A percentile compares a stretch with the other conserved stretches of the same genome.
These are phyloP conservation scores for Chimonanthus salicifolius DNA, from an alignment of 164 flowering plant genomes.

Conservation along the genomic window DNA sequence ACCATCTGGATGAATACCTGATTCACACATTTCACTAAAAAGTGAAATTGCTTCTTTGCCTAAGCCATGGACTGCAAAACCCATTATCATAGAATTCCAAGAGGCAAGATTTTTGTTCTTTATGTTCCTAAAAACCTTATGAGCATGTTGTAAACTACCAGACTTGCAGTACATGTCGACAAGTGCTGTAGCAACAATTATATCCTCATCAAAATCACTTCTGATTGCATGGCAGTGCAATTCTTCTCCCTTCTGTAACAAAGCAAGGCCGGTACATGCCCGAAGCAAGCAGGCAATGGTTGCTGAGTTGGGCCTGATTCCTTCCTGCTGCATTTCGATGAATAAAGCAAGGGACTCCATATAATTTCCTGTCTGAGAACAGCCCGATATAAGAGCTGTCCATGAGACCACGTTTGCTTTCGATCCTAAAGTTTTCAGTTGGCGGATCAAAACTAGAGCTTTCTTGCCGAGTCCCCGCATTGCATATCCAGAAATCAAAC, in stretches of 20 bases:
- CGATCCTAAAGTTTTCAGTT: slow-evolving; percentile 36
- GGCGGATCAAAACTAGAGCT: slow-evolving; percentile 39
- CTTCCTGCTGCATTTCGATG: slow-evolving; percentile 44
- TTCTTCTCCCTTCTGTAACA: slow-evolving; percentile 49
- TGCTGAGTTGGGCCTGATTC: slow-evolving; percentile 46
- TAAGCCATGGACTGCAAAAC: slow-evolving; percentile 38
- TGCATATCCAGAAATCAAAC: slow-evolving; percentile 54
- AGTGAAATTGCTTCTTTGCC: slow-evolving; percentile 42
- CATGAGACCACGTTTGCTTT: slow-evolving; percentile 61
- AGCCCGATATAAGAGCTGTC: slow-evolving; percentile 69
- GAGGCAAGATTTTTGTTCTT: slow-evolving; percentile 39
- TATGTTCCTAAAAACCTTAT: slow-evolving; percentile 29
- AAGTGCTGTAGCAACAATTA: slow-evolving; percentile 46
- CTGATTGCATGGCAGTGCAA: slow-evolving; percentile 40
- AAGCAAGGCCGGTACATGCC: slow-evolving; percentile 52
- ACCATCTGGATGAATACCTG: slow-evolving; percentile 42
- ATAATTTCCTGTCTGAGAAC: slow-evolving; percentile 37
- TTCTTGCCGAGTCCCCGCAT: slow-evolving; percentile 31
- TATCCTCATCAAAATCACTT: slow-evolving; percentile 33
- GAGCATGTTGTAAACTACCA: slow-evolving; percentile 35
- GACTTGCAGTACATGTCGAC: slow-evolving; percentile 61
- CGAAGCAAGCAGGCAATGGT: slow-evolving; percentile 43
- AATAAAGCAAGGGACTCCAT: slow-evolving; percentile 32
- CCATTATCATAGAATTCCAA: slow-evolving; percentile 71
- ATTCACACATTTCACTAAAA: slow-evolving; percentile 39